These are phyloP conservation scores for Phytophthora ohioensis DNA, from an alignment of 352 stramenopile species.

Conservation along the genomic window DNA sequence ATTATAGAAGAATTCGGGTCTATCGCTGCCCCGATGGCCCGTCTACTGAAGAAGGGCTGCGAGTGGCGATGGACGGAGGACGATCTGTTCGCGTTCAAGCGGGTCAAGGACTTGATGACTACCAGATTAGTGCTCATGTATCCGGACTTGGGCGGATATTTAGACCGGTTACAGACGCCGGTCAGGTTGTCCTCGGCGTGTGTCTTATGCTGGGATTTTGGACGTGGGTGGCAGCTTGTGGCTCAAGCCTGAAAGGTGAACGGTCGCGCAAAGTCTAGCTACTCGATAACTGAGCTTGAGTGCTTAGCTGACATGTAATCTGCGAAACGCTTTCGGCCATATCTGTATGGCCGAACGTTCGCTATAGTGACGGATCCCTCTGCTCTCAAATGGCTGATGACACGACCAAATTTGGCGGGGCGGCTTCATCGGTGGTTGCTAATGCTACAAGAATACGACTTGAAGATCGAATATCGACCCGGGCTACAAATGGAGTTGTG, in stretches of 20 bases:
- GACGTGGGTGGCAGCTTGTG: not conserved
- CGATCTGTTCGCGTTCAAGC: not conserved
- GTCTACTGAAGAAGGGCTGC: not conserved
- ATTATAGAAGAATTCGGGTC: not conserved
- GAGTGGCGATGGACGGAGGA: not conserved
- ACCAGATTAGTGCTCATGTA: not conserved
- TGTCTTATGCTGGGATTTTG: not conserved
- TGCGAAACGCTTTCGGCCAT: not conserved
- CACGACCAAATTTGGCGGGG: not conserved
- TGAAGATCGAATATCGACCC: not conserved
- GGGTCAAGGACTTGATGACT: not conserved
- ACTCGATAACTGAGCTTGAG: constrained; percentile 1
- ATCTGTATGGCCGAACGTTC: constrained; percentile 2
- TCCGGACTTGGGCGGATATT: not conserved
- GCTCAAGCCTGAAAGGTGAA: not conserved
- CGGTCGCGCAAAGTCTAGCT: not conserved
- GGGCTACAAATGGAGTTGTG: not conserved
- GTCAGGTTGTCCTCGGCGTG: not conserved
- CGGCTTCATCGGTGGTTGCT: not conserved
- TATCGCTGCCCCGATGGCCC: not conserved
- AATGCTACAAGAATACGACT: not conserved
- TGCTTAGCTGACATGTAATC: not conserved
- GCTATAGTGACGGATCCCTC: not conserved
- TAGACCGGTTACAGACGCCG: not conserved
- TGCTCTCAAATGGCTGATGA: constrained; percentile 1